Evolutionary conservation across 164 flowering plant genomes (phyloP).

Genomic region (Vitis rotundifolia): DNA sequence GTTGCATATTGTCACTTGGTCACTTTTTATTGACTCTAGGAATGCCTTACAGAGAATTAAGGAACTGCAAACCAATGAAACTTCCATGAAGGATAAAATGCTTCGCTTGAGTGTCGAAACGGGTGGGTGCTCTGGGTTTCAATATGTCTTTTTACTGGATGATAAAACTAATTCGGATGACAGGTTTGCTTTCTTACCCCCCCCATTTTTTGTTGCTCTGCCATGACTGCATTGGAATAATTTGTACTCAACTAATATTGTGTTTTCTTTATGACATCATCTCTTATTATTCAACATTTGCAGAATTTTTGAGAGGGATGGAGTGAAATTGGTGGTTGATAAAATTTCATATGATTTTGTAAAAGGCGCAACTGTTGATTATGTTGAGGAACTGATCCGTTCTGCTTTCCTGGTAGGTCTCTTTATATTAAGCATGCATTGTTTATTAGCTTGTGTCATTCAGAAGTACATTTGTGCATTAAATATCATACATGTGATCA

Average conservation of each 20-base stretch:
- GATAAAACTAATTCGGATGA: slow-evolving; percentile 69
- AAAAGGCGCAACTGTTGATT: slow-evolving; percentile 95
- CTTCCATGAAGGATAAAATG: slow-evolving; percentile 43
- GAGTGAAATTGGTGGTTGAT: slow-evolving; percentile 90
- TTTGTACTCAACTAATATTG: background rate
- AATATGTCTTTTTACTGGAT: slow-evolving; percentile 78
- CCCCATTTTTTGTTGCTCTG: background rate
- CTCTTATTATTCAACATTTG: slow-evolving; percentile 9
- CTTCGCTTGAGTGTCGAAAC: slow-evolving; percentile 91
- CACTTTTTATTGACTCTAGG: slow-evolving; percentile 3
- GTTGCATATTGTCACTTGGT: background rate
- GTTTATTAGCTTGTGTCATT: background rate
- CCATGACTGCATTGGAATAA: background rate
- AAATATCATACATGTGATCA: no score
- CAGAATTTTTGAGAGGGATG: slow-evolving; percentile 86
- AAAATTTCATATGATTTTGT: slow-evolving; percentile 84
- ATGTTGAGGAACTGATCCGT: slow-evolving; percentile 76
- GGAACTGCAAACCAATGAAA: slow-evolving; percentile 72
- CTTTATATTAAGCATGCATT: background rate
- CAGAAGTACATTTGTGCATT: background rate
- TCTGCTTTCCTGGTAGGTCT: slow-evolving; percentile 34
- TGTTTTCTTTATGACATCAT: slow-evolving; percentile 2
- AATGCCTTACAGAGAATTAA: slow-evolving; percentile 73
- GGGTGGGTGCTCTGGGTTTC: slow-evolving; percentile 99
- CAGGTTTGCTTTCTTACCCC: slow-evolving; percentile 45